A percentile compares a stretch with the other conserved stretches of the same genome.
Conservation (phyloP, 2,329 filamentous ascomycete genomes). For the Botryotinia convoluta region DNA sequence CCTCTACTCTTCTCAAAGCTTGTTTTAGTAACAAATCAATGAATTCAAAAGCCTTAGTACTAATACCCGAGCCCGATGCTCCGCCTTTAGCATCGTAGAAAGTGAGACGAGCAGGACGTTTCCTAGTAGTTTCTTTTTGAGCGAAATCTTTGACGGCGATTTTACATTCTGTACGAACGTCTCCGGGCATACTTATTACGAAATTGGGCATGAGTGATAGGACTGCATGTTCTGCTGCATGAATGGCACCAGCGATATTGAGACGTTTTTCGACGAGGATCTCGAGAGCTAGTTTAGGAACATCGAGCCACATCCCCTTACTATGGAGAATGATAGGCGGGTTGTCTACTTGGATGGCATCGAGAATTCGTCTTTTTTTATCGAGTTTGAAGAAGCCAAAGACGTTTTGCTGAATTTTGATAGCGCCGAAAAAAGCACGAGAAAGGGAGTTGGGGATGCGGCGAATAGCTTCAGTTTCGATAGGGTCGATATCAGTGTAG, state of each 20-base stretch:
- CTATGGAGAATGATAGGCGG: constrained; percentile 81
- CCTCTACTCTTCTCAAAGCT: constrained; percentile 72
- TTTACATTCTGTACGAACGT: constrained; percentile 95
- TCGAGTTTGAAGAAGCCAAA: constrained; percentile 99
- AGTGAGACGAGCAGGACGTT: constrained; percentile 81
- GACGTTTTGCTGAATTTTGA: constrained; percentile 83
- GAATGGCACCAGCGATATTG: constrained; percentile 85
- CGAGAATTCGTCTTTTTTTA: constrained; percentile 76
- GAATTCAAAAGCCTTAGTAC: constrained; percentile 91
- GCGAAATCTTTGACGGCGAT: constrained; percentile 83
- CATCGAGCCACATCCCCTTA: constrained; percentile 94
- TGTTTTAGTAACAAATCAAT: constrained; percentile 74
- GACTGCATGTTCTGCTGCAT: constrained; percentile 90
- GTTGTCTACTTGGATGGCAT: constrained; percentile 90
- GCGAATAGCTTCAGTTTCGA: constrained; percentile 86
- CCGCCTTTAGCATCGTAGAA: constrained; percentile 97
- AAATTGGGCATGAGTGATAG: constrained; percentile 86
- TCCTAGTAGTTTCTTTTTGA: constrained; percentile 64
- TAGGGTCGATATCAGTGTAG: constrained; percentile 88
- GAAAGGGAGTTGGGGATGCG: constrained; percentile 61
- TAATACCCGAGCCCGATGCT: constrained; percentile 77
- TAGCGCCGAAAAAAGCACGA: constrained; percentile 79
- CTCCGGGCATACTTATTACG: constrained; percentile 83
- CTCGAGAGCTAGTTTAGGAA: constrained; percentile 74
- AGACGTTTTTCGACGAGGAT: constrained; percentile 71